Evolutionary conservation across 1,284 basidiomycete genomes (phyloP), one percentile per base, ranked within the genome.

Genomic region (Sanghuangporus weigelae): DNA sequence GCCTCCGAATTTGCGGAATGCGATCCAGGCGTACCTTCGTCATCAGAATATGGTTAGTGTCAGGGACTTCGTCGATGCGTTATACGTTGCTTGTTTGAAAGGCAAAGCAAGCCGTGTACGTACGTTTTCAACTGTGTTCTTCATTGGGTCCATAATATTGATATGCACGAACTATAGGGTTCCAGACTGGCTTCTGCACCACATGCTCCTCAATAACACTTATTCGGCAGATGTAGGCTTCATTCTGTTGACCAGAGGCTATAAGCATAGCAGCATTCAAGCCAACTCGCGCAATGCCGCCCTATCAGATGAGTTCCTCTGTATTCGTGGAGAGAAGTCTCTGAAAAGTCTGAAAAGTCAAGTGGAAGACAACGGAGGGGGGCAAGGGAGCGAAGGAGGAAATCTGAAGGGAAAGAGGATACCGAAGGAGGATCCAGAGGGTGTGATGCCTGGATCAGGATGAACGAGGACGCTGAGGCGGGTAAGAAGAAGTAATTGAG

Each of bases 21-120:
- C 84, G 86, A 11, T 94, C 97, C 66, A 95, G 96, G 5, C 96
- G 89, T 88, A 86, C 91, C 26, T 91, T 91, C 74, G 70, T 91
- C 68, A 89, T 95, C 59, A 90, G 89, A 0, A 78, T 93, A 75
- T 94, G 35, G 92, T 92, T 7, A 77, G 85, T 38, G 81, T 82
- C 0, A 92, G 92, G 26, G 89, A 92, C 68, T 74, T 85, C 40
- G 79, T 83, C 1, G 84, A 89, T 70, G 82, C 82, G 0, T 76
- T 93, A 96, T 73, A 71, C 78, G 44, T 84, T 96, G 57, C 84
- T 97, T 60, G 78, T 96, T 7, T 84, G 85, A 63, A 93, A 93
- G 64, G 86, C 93, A 0, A 81, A 83, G 51, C 77, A 92, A 71
- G 87, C 89, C 1, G 89, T 92, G 68, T 77, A 70, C 62, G 76